Base-by-base conservation (phyloP, 768 basidiomycete genomes). In the Termitomyces sp. region DNA sequence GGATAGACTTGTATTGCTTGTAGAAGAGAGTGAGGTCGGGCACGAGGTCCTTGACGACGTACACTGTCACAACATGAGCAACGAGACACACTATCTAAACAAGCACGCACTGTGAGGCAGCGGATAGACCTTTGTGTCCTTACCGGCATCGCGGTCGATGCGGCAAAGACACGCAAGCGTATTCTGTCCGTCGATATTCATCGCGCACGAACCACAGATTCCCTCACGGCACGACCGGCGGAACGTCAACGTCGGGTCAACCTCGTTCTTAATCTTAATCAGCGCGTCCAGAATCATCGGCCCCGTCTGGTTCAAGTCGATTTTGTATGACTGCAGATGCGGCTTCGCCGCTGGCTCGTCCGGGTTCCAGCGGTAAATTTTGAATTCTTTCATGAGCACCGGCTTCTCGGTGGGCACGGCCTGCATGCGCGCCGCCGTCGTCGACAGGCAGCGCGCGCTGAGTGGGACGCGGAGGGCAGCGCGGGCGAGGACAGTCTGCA, bases 1-100 rank as follows among this genome's bases (percentile, higher is more conserved):
- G 87, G 72, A 99, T 96, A 18, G 94, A 95, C 76, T 98, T 98
- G 90, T 99, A 98, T 71, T 99, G 97, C 73, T 98, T 98, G 86
- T 94, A 95, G 83, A 95, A 95, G 62, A 85, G 85, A 10, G 90
- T 91, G 64, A 91, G 77, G 76, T 92, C 89, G 20, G 91, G 92
- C 2, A 99, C 95, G 67, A 99, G 87, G 75, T 99, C 97, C 79
- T 98, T 98, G 73, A 98, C 94, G 68, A 98, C 83, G 76, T 96
- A 97, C 95, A 97, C 95, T 96, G 70, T 5, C 4, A 2, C 22
- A 1, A 41, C 20, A 9, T 5, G 3, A 1, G 27, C 13, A 24
- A n/a, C 2, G 37, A 34, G 14, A 32, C n/a, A 57, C 5, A 27
- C 26, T 20, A 3, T 46, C 24, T 24, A 20, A 12, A 16, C 42